phyloP scores from a whole-genome alignment of 176 grass and related monocot species.

The Poa annua region DNA sequence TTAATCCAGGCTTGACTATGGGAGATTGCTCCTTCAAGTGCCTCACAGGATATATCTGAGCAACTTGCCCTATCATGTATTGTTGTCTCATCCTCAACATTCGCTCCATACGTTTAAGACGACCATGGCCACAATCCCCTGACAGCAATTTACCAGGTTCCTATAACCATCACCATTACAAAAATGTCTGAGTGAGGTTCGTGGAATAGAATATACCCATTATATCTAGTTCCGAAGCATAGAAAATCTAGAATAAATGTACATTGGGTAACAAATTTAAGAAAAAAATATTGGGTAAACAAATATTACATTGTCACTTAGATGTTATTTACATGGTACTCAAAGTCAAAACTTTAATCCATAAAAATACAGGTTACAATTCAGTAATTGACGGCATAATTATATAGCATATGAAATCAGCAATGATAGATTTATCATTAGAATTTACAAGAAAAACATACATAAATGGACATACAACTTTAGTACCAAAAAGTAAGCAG shows the following conservation, averaged over 20 bases:
- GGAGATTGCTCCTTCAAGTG: conserved; percentile 58
- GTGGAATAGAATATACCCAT: conserved; percentile 1
- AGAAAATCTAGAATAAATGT: conserved; percentile 14
- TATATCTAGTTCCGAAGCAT: neutral
- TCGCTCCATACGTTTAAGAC: conserved; percentile 53
- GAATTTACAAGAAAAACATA: neutral
- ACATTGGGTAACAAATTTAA: neutral
- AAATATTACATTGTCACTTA: neutral
- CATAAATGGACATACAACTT: neutral
- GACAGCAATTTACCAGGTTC: conserved; percentile 69
- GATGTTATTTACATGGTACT: neutral
- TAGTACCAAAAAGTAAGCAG: neutral
- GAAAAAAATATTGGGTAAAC: neutral
- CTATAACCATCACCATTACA: conserved; percentile 42
- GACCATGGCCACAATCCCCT: conserved; percentile 67
- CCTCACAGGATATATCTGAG: conserved; percentile 76
- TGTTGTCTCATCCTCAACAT: conserved; percentile 64
- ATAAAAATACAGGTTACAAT: neutral
- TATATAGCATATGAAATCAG: neutral
- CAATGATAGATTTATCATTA: neutral
- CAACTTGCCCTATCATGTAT: conserved; percentile 71
- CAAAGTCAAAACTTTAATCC: neutral
- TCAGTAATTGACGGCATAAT: neutral
- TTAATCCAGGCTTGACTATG: conserved; percentile 52
- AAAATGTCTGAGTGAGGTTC: conserved; percentile 22